A percentile compares a stretch with the other conserved stretches of the same genome.
phyloP scores from a whole-genome alignment of 2,329 filamentous ascomycete species.

The Onygena corvina region DNA sequence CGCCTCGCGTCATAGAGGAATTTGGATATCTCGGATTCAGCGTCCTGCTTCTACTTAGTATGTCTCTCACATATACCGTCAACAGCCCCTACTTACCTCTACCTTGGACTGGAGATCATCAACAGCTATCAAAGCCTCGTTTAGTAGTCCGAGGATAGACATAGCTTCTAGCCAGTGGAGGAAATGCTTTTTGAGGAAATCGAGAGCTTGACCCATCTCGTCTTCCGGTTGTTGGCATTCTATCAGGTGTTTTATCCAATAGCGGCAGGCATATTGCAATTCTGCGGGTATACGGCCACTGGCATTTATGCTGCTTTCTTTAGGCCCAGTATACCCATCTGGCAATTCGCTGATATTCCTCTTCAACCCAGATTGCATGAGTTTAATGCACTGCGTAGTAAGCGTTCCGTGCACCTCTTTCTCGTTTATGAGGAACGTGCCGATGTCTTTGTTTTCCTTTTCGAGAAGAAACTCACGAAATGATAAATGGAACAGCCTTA shows the following conservation, averaged over 20 bases:
- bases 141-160: conserved; percentile 22
- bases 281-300: conserved; percentile 12
- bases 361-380: conserved; percentile 6
- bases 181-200: conserved; percentile 10
- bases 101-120: background rate
- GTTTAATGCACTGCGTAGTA: conserved; percentile 19
- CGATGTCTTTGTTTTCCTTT: background rate
- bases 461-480: conserved; percentile 23
- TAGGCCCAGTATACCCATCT: background rate
- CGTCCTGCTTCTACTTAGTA: conserved; percentile 4
- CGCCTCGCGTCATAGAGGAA: conserved; percentile 7
- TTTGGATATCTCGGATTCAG: background rate
- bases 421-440: conserved; percentile 22
- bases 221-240: conserved; percentile 2
- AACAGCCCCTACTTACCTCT: conserved; percentile 11
- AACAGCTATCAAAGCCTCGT: conserved; percentile 10
- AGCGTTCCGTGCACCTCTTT: conserved; percentile 21
- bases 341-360: conserved; percentile 11
- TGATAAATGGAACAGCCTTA: conserved; percentile 18
- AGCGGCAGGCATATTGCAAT: conserved; percentile 18
- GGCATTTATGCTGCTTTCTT: background rate
- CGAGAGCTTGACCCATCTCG: conserved; percentile 5
- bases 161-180: conserved; percentile 14
- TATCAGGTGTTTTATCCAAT: conserved; percentile 18
- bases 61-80: conserved; percentile 16